These are phyloP conservation scores for Colletotrichum echinochloae DNA, from an alignment of 2,329 filamentous ascomycete genomes.

Conservation along the genomic window DNA sequence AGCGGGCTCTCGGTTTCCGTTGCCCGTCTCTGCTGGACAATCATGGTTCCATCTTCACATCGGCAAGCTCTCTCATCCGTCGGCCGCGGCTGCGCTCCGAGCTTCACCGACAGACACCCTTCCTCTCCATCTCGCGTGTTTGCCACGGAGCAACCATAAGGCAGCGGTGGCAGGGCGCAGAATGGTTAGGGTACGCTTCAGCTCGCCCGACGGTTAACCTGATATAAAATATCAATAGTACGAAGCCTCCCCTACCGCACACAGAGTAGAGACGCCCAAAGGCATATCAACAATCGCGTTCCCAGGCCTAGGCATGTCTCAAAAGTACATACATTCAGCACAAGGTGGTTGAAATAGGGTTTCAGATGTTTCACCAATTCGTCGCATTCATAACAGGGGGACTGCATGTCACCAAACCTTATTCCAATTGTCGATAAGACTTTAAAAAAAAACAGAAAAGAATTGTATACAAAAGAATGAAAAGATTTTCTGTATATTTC, in stretches of 20 bases:
- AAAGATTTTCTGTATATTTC: slow-evolving; percentile 20
- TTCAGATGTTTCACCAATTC: slow-evolving; percentile 10
- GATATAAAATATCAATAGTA: background rate
- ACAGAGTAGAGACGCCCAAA: background rate
- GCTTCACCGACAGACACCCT: background rate
- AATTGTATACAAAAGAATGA: slow-evolving; percentile 35
- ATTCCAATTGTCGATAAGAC: slow-evolving; percentile 34
- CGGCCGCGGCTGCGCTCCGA: background rate
- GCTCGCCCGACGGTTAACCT: too few relatives aligned
- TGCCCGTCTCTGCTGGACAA: background rate
- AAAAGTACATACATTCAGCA: background rate
- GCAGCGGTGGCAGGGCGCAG: background rate
- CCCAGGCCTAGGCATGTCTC: background rate
- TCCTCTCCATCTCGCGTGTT: background rate
- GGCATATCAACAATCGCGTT: background rate
- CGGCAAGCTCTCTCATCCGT: background rate
- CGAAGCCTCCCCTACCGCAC: background rate
- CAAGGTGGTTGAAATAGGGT: slow-evolving; percentile 11
- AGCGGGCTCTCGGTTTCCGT: background rate
- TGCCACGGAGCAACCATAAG: background rate
- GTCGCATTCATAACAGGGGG: slow-evolving; percentile 22
- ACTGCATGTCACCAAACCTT: slow-evolving; percentile 35
- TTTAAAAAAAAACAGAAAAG: slow-evolving; percentile 18
- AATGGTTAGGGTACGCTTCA: background rate
- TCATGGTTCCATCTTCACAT: background rate